Percentiles rank a stretch among this genome's conserved stretches.
Conservation (phyloP, 2,329 filamentous ascomycete species). For the Coleophoma cylindrospora region DNA sequence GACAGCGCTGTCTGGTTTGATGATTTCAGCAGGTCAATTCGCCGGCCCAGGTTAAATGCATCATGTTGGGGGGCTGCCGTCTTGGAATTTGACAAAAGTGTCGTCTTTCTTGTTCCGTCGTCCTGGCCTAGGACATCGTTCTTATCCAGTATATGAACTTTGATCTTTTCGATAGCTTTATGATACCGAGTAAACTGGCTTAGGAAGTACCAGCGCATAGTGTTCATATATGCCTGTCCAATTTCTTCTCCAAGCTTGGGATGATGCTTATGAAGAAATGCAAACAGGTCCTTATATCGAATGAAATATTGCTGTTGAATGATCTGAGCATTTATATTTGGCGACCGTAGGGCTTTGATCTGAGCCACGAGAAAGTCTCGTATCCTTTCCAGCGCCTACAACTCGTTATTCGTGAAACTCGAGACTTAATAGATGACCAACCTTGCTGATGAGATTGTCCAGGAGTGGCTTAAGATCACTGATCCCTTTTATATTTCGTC, state of each 20-base stretch:
- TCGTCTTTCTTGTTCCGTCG: conserved; percentile 60
- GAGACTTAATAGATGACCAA: conserved; percentile 26
- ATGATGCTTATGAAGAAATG: conserved; percentile 80
- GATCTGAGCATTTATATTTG: conserved; percentile 94
- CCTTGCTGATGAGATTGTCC: conserved; percentile 78
- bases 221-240: conserved; percentile 89
- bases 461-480: conserved; percentile 82
- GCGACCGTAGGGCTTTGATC: conserved; percentile 88
- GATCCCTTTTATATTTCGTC: conserved; percentile 66
- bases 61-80: conserved; percentile 64
- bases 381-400: conserved; percentile 81
- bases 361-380: conserved; percentile 91
- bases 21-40: conserved; percentile 75
- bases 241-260: conserved; percentile 84
- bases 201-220: conserved; percentile 97
- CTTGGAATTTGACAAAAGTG: conserved; percentile 47
- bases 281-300: conserved; percentile 81
- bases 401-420: conserved; percentile 11
- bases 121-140: conserved; percentile 81
- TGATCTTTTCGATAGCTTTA: conserved; percentile 77
- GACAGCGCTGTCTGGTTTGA: conserved; percentile 72
- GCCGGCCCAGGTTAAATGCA: conserved; percentile 81
- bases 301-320: conserved; percentile 92
- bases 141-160: conserved; percentile 76
- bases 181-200: conserved; percentile 89